Evolutionary conservation across 1,139 yeast species (phyloP).

Genomic region (Groenewaldozyma auringiensis): DNA sequence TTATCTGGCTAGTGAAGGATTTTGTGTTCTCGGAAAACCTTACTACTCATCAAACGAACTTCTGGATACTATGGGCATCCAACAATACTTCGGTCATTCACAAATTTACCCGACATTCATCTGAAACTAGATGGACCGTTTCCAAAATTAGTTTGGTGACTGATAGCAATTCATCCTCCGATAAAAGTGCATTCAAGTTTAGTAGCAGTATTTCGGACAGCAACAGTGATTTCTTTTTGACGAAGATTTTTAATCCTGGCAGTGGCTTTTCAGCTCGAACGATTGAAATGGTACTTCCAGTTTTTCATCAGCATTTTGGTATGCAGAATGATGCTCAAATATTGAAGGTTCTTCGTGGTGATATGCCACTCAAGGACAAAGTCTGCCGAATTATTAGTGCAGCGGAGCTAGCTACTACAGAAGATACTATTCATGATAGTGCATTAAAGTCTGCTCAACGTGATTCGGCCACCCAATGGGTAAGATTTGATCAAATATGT

Average conservation of each 20-base stretch:
- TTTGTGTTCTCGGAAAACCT: slow-evolving; percentile 25
- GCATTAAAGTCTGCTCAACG: slow-evolving; percentile 22
- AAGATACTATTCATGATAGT: slow-evolving; percentile 4
- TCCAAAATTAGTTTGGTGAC: background rate
- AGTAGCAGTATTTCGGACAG: slow-evolving; percentile 21
- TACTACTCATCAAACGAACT: slow-evolving; percentile 9
- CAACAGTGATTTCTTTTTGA: slow-evolving; percentile 34
- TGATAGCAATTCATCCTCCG: slow-evolving; percentile 2
- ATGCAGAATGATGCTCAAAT: background rate
- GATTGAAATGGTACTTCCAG: slow-evolving; percentile 37
- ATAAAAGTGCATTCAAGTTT: slow-evolving; percentile 5
- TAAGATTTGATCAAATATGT: slow-evolving; percentile 53
- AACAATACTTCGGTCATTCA: slow-evolving; percentile 41
- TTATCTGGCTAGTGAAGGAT: slow-evolving; percentile 45
- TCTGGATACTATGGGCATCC: slow-evolving; percentile 54
- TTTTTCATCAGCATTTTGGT: slow-evolving; percentile 30
- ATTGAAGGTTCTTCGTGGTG: slow-evolving; percentile 12
- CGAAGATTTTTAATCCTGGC: slow-evolving; percentile 43
- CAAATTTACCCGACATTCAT: background rate
- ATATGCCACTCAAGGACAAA: slow-evolving; percentile 26
- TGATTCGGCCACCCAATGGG: slow-evolving; percentile 43
- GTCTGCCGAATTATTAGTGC: slow-evolving; percentile 29
- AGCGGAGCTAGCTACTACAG: slow-evolving; percentile 9
- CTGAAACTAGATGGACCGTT: background rate
- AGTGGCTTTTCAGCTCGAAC: slow-evolving; percentile 38